Evolutionary conservation across 345 rosid genomes (phyloP), one percentile per base, ranked within the genome.

Genomic region (Eucalyptus urophylla): DNA sequence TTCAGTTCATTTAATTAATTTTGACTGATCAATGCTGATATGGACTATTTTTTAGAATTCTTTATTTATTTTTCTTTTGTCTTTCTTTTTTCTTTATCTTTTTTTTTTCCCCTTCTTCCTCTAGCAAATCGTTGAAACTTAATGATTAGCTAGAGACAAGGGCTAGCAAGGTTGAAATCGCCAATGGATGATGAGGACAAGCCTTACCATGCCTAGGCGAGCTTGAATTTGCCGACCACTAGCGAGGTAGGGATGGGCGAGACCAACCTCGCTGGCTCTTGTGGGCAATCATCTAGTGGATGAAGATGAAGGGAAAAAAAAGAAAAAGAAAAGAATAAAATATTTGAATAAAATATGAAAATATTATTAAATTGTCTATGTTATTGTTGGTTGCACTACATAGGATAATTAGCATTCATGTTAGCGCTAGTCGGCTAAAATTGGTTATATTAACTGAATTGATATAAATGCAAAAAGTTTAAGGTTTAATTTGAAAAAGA

Each of bases 371-470:
- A 56, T 24, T 56, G 27, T 24, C 13, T 21, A 24, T 56, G 62
- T 56, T 4, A 24, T 22, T 0, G 6, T 10, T 0, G 6, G 4
- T 56, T 0, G 0, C 62, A 22, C 27, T 6, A 10, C 62, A 5
- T 56, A 10, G 62, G 29, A 24, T 24, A 56, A 56, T 10, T 24
- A 56, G 27, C 13, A 2, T 24, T 24, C 27, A 22, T 9, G 27
- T 56, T 0, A 0, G 0, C 0, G 0, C 29, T 24, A 56, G 3
- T 0, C 0, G 1, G 13, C 62, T 24, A 22, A 56, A 56, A 2
- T 22, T 56, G 3, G 13, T 24, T 22, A 56, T 0, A 8, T 22
- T 22, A 24, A 24, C 0, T 24, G 1, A 56, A 56, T 24, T 10
- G 29, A 24, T 22, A 0, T 1, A 24, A 56, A 56, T 56, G 1